These are phyloP conservation scores for Ensete glaucum DNA, from an alignment of 176 grass and related monocot genomes.

Conservation along the genomic window DNA sequence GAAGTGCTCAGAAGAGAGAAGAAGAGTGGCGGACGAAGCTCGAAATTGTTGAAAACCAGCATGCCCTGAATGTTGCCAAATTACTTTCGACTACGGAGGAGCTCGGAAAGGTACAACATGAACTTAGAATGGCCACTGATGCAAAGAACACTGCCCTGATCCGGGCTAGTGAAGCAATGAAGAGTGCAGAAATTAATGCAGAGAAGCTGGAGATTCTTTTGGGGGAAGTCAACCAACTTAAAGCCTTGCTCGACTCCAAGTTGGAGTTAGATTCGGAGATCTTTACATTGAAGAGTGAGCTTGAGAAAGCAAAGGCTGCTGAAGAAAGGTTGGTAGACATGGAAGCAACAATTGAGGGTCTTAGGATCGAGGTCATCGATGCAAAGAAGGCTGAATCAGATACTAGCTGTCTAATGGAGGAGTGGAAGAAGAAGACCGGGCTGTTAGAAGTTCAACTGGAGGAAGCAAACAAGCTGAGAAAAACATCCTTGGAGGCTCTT, in stretches of 20 bases:
- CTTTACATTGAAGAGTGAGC: conserved; percentile 20
- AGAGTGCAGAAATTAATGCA: conserved; percentile 36
- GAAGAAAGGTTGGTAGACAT: conserved; percentile 37
- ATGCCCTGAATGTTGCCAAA: conserved; percentile 30
- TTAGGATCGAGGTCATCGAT: conserved; percentile 48
- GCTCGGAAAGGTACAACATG: conserved; percentile 57
- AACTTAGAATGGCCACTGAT: conserved; percentile 43
- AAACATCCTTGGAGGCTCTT: conserved; percentile 44
- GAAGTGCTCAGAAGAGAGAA: conserved; percentile 38
- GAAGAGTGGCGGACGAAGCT: conserved; percentile 51
- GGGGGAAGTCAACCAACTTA: conserved; percentile 35
- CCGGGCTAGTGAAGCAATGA: conserved; percentile 46
- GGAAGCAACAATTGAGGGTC: conserved; percentile 26
- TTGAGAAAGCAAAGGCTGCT: conserved; percentile 31
- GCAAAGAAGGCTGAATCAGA: conserved; percentile 52
- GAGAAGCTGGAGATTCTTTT: conserved; percentile 41
- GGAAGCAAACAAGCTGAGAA: conserved; percentile 38
- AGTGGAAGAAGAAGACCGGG: conserved; percentile 41
- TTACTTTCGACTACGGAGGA: conserved; percentile 43
- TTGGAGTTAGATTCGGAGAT: conserved; percentile 33
- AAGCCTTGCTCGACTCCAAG: conserved; percentile 40
- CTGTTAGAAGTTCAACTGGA: conserved; percentile 46
- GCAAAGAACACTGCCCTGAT: conserved; percentile 53
- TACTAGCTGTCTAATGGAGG: conserved; percentile 20
- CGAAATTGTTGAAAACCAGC: conserved; percentile 48